Conservation (phyloP, 139 green algal species). For the Astrephomene gubernaculifera region DNA sequence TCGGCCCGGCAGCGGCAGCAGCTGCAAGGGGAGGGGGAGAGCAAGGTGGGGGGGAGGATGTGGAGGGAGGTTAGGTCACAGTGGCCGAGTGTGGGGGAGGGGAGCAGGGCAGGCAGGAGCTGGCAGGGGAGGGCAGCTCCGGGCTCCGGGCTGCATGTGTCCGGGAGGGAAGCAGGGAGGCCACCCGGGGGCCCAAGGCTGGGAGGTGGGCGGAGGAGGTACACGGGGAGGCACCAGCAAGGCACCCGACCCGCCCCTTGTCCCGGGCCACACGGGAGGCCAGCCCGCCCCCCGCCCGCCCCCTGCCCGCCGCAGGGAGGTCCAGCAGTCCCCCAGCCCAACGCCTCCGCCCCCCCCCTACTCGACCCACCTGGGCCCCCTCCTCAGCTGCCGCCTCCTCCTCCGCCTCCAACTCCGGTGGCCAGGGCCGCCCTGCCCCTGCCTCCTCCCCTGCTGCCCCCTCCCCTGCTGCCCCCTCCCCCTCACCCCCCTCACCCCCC, state of each 20-base stretch:
- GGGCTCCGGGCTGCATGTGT: no score
- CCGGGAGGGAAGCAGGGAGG: background rate
- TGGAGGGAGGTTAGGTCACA: no score
- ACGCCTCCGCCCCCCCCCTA: no score
- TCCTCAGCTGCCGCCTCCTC: background rate
- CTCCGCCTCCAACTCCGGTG: background rate
- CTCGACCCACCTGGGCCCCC: background rate
- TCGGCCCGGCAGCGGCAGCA: background rate
- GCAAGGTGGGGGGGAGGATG: background rate
- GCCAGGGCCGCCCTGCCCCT: background rate
- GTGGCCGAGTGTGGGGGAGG: no score
- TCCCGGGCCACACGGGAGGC: background rate
- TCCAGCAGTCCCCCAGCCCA: background rate
- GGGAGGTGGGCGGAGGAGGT: background rate
- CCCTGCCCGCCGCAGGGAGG: background rate
- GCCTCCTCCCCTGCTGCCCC: background rate
- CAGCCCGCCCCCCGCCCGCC: no score
- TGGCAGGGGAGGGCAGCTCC: no score
- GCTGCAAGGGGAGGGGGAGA: background rate
- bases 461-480: no score
- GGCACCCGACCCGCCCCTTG: no score
- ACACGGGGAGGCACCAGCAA: background rate
- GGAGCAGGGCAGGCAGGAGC: no score
- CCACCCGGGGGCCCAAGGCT: no score
- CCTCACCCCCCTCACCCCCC: background rate